Evolutionary conservation across 108 stramenopile genomes (phyloP).

Genomic region (Discostella stelligeroides): DNA sequence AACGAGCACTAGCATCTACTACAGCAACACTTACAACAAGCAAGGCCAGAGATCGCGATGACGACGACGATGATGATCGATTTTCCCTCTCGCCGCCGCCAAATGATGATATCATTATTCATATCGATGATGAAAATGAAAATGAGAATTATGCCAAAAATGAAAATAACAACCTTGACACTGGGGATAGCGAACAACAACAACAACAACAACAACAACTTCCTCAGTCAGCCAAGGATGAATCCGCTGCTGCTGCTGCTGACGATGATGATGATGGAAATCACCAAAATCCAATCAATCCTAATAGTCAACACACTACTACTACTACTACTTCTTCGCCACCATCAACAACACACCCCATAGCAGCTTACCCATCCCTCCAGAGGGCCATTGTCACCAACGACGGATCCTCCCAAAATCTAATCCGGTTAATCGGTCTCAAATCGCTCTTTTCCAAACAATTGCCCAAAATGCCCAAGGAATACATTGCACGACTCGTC

Average conservation of each 20-base stretch:
- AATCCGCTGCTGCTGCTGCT: neutral
- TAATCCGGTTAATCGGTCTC: constrained; percentile 88
- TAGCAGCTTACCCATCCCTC: constrained; percentile 70
- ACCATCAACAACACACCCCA: constrained; percentile 42
- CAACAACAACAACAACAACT: neutral
- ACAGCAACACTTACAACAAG: neutral
- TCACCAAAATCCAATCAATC: no score
- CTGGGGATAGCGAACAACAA: neutral
- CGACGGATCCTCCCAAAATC: constrained; percentile 78
- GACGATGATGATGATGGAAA: no score
- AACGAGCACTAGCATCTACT: neutral
- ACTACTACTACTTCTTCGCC: no score
- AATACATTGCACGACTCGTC: constrained; percentile 97
- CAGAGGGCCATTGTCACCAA: constrained; percentile 74
- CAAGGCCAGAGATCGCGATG: neutral
- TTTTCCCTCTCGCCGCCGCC: neutral
- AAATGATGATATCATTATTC: neutral
- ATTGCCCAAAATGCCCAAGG: constrained; percentile 98
- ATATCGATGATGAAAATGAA: neutral
- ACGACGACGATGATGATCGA: constrained; percentile 3
- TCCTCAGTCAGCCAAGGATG: neutral
- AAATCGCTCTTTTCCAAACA: constrained; percentile 97
- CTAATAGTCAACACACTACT: no score
- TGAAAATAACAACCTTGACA: neutral
- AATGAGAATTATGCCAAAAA: neutral